A percentile compares a stretch with the other conserved stretches of the same genome.
These are phyloP conservation scores for Colletotrichum lini DNA, from an alignment of 2,329 filamentous ascomycete genomes.

Conservation along the genomic window DNA sequence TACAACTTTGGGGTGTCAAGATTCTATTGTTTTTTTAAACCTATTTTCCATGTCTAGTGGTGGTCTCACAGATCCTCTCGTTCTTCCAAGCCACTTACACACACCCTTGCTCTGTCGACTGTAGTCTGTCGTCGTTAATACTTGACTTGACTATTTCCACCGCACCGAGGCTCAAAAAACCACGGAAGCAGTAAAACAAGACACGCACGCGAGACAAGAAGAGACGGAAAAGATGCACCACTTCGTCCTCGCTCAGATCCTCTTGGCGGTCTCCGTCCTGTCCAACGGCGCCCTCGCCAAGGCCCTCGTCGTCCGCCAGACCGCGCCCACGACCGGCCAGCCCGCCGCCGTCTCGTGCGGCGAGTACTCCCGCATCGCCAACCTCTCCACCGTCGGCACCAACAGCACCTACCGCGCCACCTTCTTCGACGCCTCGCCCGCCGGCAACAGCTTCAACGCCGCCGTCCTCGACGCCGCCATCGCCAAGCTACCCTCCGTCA, in stretches of 20 bases:
- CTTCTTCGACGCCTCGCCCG: slow-evolving; percentile 58
- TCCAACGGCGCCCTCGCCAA: slow-evolving; percentile 24
- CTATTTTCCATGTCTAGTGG: background rate
- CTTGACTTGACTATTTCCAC: no score
- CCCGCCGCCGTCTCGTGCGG: slow-evolving; percentile 48
- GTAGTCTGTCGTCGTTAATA: background rate
- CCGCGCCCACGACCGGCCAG: slow-evolving; percentile 10
- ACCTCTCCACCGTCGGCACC: slow-evolving; percentile 61
- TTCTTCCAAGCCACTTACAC: background rate
- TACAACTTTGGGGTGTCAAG: slow-evolving; percentile 19
- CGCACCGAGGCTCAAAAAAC: background rate
- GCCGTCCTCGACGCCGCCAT: slow-evolving; percentile 59
- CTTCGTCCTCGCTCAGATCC: slow-evolving; percentile 34
- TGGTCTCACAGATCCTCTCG: slow-evolving; percentile 21
- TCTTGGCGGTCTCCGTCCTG: slow-evolving; percentile 37
- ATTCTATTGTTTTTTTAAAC: background rate
- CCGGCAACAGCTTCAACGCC: slow-evolving; percentile 56
- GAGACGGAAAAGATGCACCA: slow-evolving; percentile 30
- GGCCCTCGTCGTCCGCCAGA: slow-evolving; percentile 40
- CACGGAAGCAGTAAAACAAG: no score
- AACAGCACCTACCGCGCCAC: slow-evolving; percentile 63
- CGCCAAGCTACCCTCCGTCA: slow-evolving; percentile 54
- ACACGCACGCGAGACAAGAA: background rate
- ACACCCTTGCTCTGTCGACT: background rate
- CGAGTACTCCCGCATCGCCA: slow-evolving; percentile 61